Evolutionary conservation across 1,284 basidiomycete species (phyloP), one percentile per base, ranked within the genome.

Genomic region (Cutaneotrichosporon dermatis): DNA sequence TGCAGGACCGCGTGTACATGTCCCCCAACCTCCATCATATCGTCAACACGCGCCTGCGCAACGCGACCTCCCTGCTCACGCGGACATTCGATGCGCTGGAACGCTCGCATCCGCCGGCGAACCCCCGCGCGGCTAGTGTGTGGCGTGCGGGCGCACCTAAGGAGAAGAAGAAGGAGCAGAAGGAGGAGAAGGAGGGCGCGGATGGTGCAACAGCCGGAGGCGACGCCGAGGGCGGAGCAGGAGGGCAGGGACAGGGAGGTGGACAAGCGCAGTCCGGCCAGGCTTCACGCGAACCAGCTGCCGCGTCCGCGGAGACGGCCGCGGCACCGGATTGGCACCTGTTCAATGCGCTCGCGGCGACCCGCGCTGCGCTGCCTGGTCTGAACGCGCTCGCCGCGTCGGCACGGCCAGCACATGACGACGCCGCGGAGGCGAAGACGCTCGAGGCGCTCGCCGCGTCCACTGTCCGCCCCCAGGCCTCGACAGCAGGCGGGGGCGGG

Each of bases 1-100:
- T 77, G 25, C 64, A 73, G 7, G 72, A 70, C 13, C 72, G 66
- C 65, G 61, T 77, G 34, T 77, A 77, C 65, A 69, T 70, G 49
- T 64, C 69, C 36, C 75, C 75, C 1, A 68, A 66, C 7, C 51
- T 77, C 35, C 71, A 69, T 55, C 69, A 72, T 39, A 64, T 72
- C 1, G 65, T 72, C 16, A 53, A 67, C 11, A 67, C 64, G 37
- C 61, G 72, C 15, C 61, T 76, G 58, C 69, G 35, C 39, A 66
- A 66, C 51, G 64, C 60, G 15, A 56, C 57, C 13, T n/a, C 63
- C 34, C 67, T 77, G 4, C 63, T 77, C 15, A 66, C 68, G 6
- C 58, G 64, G 10, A 71, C 73, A 8, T 69, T 77, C 48, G 46
- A 61, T 4, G 60, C 61, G 1, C 63, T 77, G 11, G 70, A 72